Conservation (phyloP, 441 rosid genomes). For the Flueggea neowawraea region DNA sequence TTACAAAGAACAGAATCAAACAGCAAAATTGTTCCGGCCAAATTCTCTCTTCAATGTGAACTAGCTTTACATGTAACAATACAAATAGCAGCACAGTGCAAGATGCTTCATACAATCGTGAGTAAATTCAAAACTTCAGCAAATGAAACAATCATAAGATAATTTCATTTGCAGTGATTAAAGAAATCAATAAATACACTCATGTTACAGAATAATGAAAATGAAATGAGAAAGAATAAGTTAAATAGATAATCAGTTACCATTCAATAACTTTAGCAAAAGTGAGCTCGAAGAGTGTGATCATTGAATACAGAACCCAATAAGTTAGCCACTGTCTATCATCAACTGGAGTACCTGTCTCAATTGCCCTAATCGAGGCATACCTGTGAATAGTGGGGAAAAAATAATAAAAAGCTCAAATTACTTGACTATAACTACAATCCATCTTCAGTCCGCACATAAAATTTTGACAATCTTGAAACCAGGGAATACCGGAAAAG, state of each 20-base stretch:
- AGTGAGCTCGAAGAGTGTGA: constrained; percentile 85
- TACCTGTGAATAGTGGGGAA: constrained; percentile 38
- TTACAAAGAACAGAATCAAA: no score
- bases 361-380: constrained; percentile 88
- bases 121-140: no score
- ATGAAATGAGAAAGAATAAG: background rate
- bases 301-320: constrained; percentile 91
- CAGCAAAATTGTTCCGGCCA: no score
- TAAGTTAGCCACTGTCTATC: constrained; percentile 98
- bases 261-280: constrained; percentile 86
- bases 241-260: constrained; percentile 25
- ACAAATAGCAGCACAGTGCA: no score
- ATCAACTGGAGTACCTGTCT: constrained; percentile 77
- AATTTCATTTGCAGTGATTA: no score
- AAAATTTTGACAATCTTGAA: background rate
- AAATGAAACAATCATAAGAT: no score
- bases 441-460: background rate
- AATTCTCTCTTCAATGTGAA: no score
- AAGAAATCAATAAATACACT: no score
- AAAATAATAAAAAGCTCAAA: constrained; percentile 1
- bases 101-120: no score
- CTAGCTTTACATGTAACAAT: no score
- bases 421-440: background rate
- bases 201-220: background rate
- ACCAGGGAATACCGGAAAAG: background rate